Percentiles rank a stretch among this genome's conserved stretches.
Evolutionary conservation across 306 rosid genomes (phyloP).

Genomic region (Citrullus mucosospermus): DNA sequence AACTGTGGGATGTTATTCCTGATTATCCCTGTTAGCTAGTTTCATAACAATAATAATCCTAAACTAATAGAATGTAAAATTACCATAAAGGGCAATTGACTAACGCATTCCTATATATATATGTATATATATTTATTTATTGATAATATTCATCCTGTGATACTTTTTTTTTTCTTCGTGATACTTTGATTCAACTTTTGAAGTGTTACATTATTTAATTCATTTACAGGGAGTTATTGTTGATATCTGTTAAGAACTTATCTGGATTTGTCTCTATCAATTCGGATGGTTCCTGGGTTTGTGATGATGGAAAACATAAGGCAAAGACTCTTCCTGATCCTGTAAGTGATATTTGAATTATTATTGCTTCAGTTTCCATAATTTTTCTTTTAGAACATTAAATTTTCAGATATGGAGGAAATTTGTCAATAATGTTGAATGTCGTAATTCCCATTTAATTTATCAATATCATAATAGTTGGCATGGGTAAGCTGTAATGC

Average conservation of each 20-base stretch:
- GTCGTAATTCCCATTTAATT: neutral
- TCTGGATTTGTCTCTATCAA: conserved; percentile 50
- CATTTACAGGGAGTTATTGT: conserved; percentile 37
- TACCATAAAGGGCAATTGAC: neutral
- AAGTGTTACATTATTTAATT: conserved; percentile 5
- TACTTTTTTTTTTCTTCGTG: too few species aligned
- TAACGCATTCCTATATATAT: neutral
- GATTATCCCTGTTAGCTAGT: neutral
- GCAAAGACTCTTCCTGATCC: conserved; percentile 50
- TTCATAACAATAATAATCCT: neutral
- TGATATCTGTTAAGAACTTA: conserved; percentile 63
- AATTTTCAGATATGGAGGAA: neutral
- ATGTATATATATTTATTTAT: neutral
- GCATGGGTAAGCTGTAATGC: neutral
- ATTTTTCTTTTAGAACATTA: neutral
- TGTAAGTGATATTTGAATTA: conserved; percentile 26
- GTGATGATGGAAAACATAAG: conserved; percentile 40
- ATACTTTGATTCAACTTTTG: neutral
- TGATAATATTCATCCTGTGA: neutral
- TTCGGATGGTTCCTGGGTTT: conserved; percentile 54
- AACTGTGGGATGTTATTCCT: neutral
- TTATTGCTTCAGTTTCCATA: neutral
- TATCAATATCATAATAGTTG: neutral
- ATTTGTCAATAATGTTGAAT: neutral
- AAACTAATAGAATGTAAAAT: neutral